These are phyloP conservation scores for Lasiosphaeria miniovina DNA, from an alignment of 495 filamentous ascomycete genomes.

Conservation along the genomic window DNA sequence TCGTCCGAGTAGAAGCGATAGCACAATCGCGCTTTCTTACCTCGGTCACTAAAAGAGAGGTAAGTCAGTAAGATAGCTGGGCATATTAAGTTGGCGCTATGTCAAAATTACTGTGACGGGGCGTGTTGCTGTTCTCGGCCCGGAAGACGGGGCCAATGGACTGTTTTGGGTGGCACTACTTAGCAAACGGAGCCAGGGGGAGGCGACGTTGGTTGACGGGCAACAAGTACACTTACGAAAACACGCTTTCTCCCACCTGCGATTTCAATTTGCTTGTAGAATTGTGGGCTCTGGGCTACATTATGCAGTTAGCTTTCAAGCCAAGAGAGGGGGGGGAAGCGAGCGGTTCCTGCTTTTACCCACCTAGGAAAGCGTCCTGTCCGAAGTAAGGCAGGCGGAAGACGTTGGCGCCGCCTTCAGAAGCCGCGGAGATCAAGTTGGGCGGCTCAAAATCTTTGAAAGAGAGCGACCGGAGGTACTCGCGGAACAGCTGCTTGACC, in stretches of 20 bases:
- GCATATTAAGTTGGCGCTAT: constrained; percentile 17
- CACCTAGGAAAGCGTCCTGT: constrained; percentile 73
- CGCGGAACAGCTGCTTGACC: constrained; percentile 75
- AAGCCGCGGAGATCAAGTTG: constrained; percentile 84
- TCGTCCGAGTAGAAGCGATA: too few relatives aligned
- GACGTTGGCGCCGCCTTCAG: constrained; percentile 90
- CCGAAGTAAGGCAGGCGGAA: constrained; percentile 93
- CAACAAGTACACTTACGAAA: constrained; percentile 38
- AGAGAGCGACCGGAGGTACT: constrained; percentile 69
- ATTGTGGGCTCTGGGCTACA: constrained; percentile 59
- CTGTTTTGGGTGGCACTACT: background rate
- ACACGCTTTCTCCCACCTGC: constrained; percentile 88
- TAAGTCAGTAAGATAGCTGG: background rate
- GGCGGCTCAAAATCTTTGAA: constrained; percentile 86
- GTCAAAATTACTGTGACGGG: constrained; percentile 85
- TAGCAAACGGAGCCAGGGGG: constrained; percentile 63
- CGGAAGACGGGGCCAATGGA: constrained; percentile 63
- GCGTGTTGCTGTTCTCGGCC: constrained; percentile 95
- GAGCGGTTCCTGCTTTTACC: background rate
- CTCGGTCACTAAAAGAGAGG: constrained; percentile 36
- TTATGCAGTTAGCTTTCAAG: background rate
- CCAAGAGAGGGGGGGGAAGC: background rate
- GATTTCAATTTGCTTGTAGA: constrained; percentile 96
- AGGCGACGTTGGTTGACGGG: too few relatives aligned
- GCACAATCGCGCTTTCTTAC: background rate